A percentile compares a stretch with the other conserved stretches of the same genome.
Conservation (phyloP, 768 basidiomycete species). For the Cubamyces sp. region DNA sequence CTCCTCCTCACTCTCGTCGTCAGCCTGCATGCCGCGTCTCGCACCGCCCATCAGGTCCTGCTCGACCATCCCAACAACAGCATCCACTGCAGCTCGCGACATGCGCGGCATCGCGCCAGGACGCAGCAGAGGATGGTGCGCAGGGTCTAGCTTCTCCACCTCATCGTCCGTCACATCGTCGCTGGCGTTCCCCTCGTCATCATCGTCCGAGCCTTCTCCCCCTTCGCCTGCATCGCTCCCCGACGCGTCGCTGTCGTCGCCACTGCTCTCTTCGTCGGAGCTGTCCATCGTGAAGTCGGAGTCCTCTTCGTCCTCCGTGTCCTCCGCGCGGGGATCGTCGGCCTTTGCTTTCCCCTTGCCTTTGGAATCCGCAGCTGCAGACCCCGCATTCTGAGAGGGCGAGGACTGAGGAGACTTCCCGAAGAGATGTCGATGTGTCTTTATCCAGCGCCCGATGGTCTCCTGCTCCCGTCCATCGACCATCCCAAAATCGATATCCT, state of each 20-base stretch:
- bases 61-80: conserved; percentile 65
- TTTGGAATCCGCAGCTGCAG: conserved; percentile 6
- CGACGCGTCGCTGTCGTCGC: conserved; percentile 34
- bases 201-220: conserved; percentile 38
- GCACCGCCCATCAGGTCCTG: conserved; percentile 49
- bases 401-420: conserved; percentile 37
- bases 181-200: conserved; percentile 35
- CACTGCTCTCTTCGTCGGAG: conserved; percentile 18
- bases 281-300: conserved; percentile 35
- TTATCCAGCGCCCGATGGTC: conserved; percentile 68
- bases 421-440: conserved; percentile 57
- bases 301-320: conserved; percentile 38
- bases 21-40: conserved; percentile 24
- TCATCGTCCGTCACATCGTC: conserved; percentile 37
- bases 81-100: conserved; percentile 67
- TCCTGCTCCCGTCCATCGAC: conserved; percentile 73
- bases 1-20: conserved; percentile 43
- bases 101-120: conserved; percentile 70
- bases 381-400: conserved; percentile 3
- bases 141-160: conserved; percentile 51
- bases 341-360: conserved; percentile 18
- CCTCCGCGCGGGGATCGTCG: conserved; percentile 27
- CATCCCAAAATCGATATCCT: conserved; percentile 72
- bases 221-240: conserved; percentile 41
- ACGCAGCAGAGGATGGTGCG: conserved; percentile 63